Evolutionary conservation across 768 basidiomycete genomes (phyloP).

Genomic region (Trametes cubensis): DNA sequence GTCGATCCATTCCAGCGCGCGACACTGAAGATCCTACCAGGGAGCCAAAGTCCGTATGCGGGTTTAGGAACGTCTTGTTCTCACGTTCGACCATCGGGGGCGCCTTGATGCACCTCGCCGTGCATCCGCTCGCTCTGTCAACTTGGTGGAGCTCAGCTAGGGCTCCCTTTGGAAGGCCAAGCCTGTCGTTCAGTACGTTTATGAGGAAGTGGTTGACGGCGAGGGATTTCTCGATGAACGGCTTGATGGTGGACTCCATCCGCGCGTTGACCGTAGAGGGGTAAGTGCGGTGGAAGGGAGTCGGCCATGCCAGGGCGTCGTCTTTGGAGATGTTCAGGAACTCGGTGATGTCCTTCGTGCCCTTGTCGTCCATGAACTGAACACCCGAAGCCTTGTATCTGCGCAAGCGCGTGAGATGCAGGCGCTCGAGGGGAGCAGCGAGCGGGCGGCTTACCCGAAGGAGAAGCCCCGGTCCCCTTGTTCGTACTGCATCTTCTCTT

Average conservation of each 20-base stretch:
- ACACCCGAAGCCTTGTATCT: slow-evolving; percentile 38
- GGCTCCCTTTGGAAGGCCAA: slow-evolving; percentile 38
- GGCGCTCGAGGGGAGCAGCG: background rate
- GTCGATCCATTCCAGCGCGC: background rate
- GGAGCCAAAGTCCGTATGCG: slow-evolving; percentile 43
- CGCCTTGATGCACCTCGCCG: slow-evolving; percentile 39
- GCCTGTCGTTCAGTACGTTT: slow-evolving; percentile 34
- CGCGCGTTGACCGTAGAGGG: slow-evolving; percentile 34
- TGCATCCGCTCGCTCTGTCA: slow-evolving; percentile 36
- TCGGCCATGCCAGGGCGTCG: slow-evolving; percentile 41
- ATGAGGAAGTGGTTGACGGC: slow-evolving; percentile 37
- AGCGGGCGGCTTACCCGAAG: slow-evolving; percentile 35
- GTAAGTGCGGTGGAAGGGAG: slow-evolving; percentile 36
- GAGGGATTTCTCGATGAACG: slow-evolving; percentile 36
- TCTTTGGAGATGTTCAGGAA: slow-evolving; percentile 42
- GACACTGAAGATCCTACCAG: slow-evolving; percentile 23
- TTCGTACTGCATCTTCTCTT: slow-evolving; percentile 47
- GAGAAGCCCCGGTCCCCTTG: slow-evolving; percentile 46
- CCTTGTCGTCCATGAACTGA: slow-evolving; percentile 38
- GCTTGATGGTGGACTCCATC: slow-evolving; percentile 33
- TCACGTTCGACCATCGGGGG: slow-evolving; percentile 31
- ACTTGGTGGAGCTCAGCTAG: slow-evolving; percentile 33
- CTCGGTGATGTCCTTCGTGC: slow-evolving; percentile 37
- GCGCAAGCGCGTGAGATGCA: background rate
- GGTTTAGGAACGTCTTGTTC: slow-evolving; percentile 36